These are phyloP conservation scores for Rhynchosporium agropyri DNA, from an alignment of 2,329 filamentous ascomycete species.

Conservation along the genomic window DNA sequence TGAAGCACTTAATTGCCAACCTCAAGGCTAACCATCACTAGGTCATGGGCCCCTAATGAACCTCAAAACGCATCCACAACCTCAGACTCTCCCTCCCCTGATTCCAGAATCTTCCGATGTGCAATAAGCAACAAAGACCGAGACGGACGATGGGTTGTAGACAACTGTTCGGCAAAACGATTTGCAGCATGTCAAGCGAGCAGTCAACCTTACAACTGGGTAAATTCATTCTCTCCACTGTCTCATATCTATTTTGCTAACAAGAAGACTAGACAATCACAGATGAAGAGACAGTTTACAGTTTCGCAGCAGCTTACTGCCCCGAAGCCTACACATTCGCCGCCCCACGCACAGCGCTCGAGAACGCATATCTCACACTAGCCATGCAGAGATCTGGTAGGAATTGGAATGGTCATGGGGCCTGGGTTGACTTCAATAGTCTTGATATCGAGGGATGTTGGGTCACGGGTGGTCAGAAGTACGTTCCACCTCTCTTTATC, in stretches of 20 bases:
- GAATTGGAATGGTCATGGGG: constrained; percentile 40
- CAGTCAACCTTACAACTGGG: constrained; percentile 59
- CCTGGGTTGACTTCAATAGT: constrained; percentile 65
- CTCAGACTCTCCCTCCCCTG: constrained; percentile 32
- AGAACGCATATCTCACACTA: constrained; percentile 59
- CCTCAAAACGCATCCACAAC: constrained; percentile 51
- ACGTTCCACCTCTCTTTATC: background rate
- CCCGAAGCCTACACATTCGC: constrained; percentile 53
- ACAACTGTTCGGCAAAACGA: constrained; percentile 55
- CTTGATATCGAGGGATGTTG: constrained; percentile 60
- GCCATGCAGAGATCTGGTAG: constrained; percentile 34
- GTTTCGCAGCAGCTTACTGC: constrained; percentile 51
- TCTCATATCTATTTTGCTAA: background rate
- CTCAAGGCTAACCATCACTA: constrained; percentile 48
- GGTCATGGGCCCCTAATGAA: constrained; percentile 62
- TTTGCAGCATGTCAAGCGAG: constrained; percentile 59
- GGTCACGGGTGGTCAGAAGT: constrained; percentile 57
- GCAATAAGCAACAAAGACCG: constrained; percentile 52
- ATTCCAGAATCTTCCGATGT: constrained; percentile 52
- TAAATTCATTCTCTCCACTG: background rate
- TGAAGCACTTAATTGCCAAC: constrained; percentile 40
- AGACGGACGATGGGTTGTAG: constrained; percentile 58
- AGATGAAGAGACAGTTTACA: constrained; percentile 46
- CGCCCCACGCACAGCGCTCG: constrained; percentile 62
- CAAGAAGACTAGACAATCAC: constrained; percentile 45